Evolutionary conservation across 148 eudicot species (phyloP), one percentile per base, ranked within the genome.

Genomic region (Gaultheria prostrata): DNA sequence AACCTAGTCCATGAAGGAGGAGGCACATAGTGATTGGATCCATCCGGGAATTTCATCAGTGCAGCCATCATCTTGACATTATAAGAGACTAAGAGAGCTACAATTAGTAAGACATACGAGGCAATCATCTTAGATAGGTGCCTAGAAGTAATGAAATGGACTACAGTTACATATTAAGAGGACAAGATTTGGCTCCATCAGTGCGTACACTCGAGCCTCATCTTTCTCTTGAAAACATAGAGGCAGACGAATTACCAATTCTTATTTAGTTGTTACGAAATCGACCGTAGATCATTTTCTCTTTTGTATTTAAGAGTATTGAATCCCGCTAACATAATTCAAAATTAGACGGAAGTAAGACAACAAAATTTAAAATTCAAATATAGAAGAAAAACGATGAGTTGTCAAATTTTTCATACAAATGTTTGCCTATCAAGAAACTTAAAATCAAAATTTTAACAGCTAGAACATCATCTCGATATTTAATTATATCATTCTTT

Each of bases 1-100:
- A 67, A 67, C 35, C 39, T 28, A 65, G 71, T 65, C 71, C 32
- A 65, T 28, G 71, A 26, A 67, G 35, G 72, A 67, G 72, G 72
- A 1, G 30, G 72, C 39, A 15, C 72, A 67, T 28, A 11, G 39
- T 28, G 39, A 30, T 13, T 67, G 72, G 8, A 61, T 50, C 53
- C 13, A 50, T 50, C 53, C 10, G 12, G 14, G 53, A 50, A 10
- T 61, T 61, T n/a, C 67, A n/a, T 61, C 67, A 21, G 67, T 4
- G 6, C 4, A 28, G 4, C 35, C 72, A 67, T 30, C 39, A 67
- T 28, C 2, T 1, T 28, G 72, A 67, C 39, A 28, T 30, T 13
- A 67, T 11, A 67, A 28, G 72, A 67, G 35, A 65, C 33, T 7
- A 63, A 65, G 71, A 65, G 71, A 65, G 32, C 33, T 65, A 30